Conservation (phyloP, 768 basidiomycete species). For the Serendipita sp. region DNA sequence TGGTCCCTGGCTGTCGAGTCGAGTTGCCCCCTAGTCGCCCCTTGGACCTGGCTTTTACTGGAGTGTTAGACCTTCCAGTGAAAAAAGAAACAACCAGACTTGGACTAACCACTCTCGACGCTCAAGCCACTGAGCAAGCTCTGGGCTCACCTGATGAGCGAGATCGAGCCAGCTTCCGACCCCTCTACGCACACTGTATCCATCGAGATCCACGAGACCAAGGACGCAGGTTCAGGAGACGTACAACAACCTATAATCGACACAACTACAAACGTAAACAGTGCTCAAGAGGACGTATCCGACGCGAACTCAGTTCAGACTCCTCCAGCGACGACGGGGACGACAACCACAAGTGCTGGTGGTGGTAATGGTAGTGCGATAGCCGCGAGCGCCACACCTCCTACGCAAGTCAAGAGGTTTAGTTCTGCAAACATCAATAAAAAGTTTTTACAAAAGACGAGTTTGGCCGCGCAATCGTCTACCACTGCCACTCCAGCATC, state of each 20-base stretch:
- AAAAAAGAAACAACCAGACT: background rate
- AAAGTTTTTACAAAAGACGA: conserved; percentile 88
- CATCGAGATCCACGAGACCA: background rate
- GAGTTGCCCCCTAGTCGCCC: too few relatives aligned
- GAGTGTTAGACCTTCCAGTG: too few relatives aligned
- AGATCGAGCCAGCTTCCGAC: conserved; percentile 4
- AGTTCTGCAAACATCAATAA: conserved; percentile 87
- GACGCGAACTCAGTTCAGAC: background rate
- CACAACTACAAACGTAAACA: background rate
- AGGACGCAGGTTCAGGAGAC: background rate
- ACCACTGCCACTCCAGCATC: conserved; percentile 23
- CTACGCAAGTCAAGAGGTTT: conserved; percentile 53
- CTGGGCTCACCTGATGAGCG: conserved; percentile 1
- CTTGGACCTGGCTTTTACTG: too few relatives aligned
- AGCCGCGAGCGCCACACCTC: conserved; percentile 17
- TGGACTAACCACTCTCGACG: background rate
- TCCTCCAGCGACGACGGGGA: background rate
- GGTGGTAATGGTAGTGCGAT: conserved; percentile 10
- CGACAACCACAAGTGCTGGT: conserved; percentile 9
- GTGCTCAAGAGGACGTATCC: background rate
- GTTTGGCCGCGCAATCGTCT: conserved; percentile 29
- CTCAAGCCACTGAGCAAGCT: background rate
- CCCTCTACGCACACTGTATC: background rate
- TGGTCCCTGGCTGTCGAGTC: too few relatives aligned
- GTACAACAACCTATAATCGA: background rate